Conservation (phyloP, 768 basidiomycete species). For the Gymnopilus junonius region DNA sequence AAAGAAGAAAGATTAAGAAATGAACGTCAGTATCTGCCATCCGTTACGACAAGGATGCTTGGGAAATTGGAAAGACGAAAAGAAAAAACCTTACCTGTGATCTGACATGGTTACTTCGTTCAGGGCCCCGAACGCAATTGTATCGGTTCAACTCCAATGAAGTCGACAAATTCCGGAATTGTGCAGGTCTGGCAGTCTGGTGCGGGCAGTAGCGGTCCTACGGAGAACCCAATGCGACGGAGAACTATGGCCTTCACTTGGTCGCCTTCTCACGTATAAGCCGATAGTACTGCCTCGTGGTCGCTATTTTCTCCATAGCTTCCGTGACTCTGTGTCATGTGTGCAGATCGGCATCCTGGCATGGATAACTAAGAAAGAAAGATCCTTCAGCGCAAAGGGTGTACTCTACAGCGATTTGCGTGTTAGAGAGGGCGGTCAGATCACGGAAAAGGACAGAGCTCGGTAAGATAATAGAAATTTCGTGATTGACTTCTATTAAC, state of each 20-base stretch:
- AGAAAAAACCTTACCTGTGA: constrained; percentile 8
- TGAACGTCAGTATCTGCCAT: constrained; percentile 1
- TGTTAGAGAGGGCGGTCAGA: too few species aligned
- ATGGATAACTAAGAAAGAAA: neutral
- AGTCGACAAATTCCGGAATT: neutral
- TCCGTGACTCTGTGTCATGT: neutral
- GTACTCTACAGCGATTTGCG: too few species aligned
- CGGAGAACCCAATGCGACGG: neutral
- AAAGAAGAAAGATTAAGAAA: neutral
- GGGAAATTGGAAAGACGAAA: too few species aligned
- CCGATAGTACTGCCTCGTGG: constrained; percentile 6
- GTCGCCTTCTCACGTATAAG: constrained; percentile 1
- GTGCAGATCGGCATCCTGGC: neutral
- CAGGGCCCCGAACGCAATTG: neutral
- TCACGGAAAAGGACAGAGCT: too few species aligned
- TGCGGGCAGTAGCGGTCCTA: neutral
- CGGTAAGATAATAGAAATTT: too few species aligned
- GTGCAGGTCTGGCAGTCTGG: constrained; percentile 2
- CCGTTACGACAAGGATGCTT: neutral
- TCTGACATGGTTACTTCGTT: constrained; percentile 10
- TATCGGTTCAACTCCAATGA: neutral
- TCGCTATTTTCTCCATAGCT: neutral
- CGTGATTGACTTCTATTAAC: too few species aligned
- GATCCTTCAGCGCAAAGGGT: too few species aligned
- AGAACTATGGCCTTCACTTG: constrained; percentile 4